A percentile compares a stretch with the other conserved stretches of the same genome.
These are phyloP conservation scores for Pilatotrama ljubarskyi DNA, from an alignment of 768 basidiomycete species.

Conservation along the genomic window DNA sequence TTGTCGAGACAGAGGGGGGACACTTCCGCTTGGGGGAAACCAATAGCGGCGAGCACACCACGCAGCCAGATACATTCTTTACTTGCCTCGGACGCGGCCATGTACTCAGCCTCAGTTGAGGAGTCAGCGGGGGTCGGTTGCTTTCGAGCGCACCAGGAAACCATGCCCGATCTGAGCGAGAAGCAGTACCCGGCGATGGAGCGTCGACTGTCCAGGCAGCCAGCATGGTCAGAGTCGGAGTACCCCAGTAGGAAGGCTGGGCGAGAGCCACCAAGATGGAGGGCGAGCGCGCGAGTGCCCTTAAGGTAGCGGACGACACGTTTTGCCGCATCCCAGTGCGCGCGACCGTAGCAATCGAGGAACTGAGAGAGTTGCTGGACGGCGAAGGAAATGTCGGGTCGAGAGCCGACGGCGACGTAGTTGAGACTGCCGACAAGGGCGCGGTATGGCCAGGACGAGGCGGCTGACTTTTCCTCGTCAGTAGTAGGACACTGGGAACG, in stretches of 20 bases:
- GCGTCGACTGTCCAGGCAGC: slow-evolving; percentile 21
- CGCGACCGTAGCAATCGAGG: slow-evolving; percentile 3
- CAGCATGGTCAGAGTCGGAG: slow-evolving; percentile 31
- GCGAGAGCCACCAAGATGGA: slow-evolving; percentile 17
- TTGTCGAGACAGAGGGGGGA: slow-evolving; percentile 37
- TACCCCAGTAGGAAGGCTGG: slow-evolving; percentile 11
- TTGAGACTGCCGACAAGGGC: slow-evolving; percentile 29
- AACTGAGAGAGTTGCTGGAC: slow-evolving; percentile 23
- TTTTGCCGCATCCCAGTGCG: slow-evolving; percentile 28
- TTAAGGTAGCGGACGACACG: slow-evolving; percentile 28
- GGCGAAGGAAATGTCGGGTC: slow-evolving; percentile 22
- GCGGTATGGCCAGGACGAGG: slow-evolving; percentile 30
- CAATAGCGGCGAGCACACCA: slow-evolving; percentile 23
- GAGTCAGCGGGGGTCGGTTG: slow-evolving; percentile 30
- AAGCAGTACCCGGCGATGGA: slow-evolving; percentile 32
- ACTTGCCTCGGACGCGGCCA: slow-evolving; percentile 36
- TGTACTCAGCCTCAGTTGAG: slow-evolving; percentile 45
- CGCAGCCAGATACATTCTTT: slow-evolving; percentile 33
- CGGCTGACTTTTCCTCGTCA: background rate
- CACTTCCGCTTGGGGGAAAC: slow-evolving; percentile 7
- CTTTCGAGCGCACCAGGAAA: slow-evolving; percentile 30
- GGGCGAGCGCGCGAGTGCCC: slow-evolving; percentile 14
- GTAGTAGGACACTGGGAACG: background rate
- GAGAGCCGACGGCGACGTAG: slow-evolving; percentile 27
- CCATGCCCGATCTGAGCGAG: slow-evolving; percentile 22